Percentiles rank a stretch among this genome's conserved stretches.
phyloP scores from a whole-genome alignment of 2,329 filamentous ascomycete species.

The Phyllosticta capitalensis region DNA sequence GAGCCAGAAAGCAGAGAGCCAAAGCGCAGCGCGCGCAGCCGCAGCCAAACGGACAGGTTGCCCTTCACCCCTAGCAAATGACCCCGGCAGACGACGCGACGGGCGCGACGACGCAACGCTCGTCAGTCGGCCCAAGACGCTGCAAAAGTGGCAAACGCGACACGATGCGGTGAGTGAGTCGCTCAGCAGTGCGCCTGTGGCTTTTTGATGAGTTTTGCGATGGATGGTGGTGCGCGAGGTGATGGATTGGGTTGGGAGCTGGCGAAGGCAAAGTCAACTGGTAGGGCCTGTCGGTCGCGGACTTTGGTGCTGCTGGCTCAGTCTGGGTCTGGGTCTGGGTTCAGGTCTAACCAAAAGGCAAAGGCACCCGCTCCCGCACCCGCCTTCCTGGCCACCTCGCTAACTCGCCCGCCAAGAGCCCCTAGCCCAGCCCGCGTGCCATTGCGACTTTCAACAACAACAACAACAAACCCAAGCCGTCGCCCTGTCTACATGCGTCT shows the following conservation, averaged over 20 bases:
- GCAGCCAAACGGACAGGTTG: neutral
- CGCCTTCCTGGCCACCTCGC: neutral
- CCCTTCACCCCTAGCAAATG: constrained; percentile 6
- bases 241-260: constrained; percentile 8
- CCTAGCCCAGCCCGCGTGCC: neutral
- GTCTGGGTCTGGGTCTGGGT: constrained; percentile 3
- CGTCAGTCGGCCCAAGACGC: constrained; percentile 5
- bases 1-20: neutral
- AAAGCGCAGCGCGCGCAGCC: neutral
- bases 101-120: constrained; percentile 4
- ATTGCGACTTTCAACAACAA: neutral
- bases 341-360: neutral
- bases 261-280: neutral
- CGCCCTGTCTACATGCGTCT: too few species aligned
- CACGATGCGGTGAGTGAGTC: neutral
- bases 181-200: constrained; percentile 1
- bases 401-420: neutral
- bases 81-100: constrained; percentile 9
- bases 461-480: neutral
- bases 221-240: constrained; percentile 6
- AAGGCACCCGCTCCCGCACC: neutral
- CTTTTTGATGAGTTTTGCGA: constrained; percentile 7
- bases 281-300: constrained; percentile 7
- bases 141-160: neutral
- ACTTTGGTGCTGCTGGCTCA: constrained; percentile 1